These are phyloP conservation scores for Colletotrichum viniferum DNA, from an alignment of 2,329 filamentous ascomycete species.

Conservation along the genomic window DNA sequence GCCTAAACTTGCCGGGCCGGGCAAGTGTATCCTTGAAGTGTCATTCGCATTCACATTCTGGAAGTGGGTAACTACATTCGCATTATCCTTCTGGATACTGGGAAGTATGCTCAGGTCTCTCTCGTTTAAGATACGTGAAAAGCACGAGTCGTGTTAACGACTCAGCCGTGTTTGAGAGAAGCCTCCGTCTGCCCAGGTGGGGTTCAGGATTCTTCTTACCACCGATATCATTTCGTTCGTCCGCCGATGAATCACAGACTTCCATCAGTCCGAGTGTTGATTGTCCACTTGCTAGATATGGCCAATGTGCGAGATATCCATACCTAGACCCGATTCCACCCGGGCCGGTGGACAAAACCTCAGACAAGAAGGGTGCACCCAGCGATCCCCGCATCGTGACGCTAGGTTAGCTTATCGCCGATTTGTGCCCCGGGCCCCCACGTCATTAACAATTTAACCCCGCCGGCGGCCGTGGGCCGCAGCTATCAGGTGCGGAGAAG, in stretches of 20 bases:
- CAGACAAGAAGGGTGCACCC: not conserved
- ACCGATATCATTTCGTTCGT: not conserved
- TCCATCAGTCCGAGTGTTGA: not conserved
- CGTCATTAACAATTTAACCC: slow-evolving; percentile 14
- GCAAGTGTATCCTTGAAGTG: not conserved
- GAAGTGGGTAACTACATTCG: not conserved
- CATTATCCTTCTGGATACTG: not conserved
- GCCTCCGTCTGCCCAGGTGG: not conserved
- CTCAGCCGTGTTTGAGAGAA: not conserved
- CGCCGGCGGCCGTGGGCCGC: not conserved
- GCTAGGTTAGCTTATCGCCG: slow-evolving; percentile 9
- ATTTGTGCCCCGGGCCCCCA: not conserved
- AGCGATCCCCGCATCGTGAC: not conserved
- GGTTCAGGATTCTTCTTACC: not conserved
- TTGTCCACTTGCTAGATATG: not conserved
- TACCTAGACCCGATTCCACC: not conserved
- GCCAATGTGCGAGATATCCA: not conserved
- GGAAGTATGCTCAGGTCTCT: not conserved
- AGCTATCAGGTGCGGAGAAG: slow-evolving; percentile 7
- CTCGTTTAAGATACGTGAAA: not conserved
- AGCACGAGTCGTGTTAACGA: not conserved
- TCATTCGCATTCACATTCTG: not conserved
- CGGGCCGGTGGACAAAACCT: not conserved
- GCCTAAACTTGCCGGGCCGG: not conserved
- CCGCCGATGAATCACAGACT: not conserved